Conservation (phyloP, 352 stramenopile genomes). For the Globisporangium okanoganense region DNA sequence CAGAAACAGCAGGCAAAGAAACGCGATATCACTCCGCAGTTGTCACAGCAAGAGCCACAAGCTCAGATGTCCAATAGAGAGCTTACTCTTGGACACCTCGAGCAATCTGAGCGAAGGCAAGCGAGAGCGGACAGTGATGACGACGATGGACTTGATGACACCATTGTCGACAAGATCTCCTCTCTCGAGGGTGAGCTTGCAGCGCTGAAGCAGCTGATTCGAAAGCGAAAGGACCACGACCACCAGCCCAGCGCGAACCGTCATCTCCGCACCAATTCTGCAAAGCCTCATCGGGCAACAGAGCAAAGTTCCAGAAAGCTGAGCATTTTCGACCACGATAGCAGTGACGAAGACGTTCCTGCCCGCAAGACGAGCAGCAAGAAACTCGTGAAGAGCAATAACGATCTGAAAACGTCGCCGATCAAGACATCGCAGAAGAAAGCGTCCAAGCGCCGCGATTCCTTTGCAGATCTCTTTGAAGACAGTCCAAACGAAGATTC, state of each 20-base stretch:
- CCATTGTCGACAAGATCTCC: conserved; percentile 82
- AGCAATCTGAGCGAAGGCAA: neutral
- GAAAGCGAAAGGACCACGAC: conserved; percentile 35
- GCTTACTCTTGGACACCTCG: neutral
- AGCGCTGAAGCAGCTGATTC: conserved; percentile 64
- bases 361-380: conserved; percentile 13
- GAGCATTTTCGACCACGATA: conserved; percentile 71
- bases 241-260: conserved; percentile 5
- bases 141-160: conserved; percentile 47
- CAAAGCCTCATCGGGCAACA: neutral
- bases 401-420: neutral
- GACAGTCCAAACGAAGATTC: conserved; percentile 28
- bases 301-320: conserved; percentile 33
- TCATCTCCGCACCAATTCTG: neutral
- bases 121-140: conserved; percentile 14
- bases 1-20: neutral
- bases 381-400: conserved; percentile 17
- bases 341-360: conserved; percentile 38
- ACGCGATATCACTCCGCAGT: neutral
- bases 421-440: conserved; percentile 4
- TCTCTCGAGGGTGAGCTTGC: conserved; percentile 62
- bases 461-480: conserved; percentile 75
- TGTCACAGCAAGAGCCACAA: neutral
- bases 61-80: neutral
- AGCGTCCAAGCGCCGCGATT: conserved; percentile 42